Evolutionary conservation across 1,284 basidiomycete species (phyloP).

Genomic region (Macrocystidia cucumis): DNA sequence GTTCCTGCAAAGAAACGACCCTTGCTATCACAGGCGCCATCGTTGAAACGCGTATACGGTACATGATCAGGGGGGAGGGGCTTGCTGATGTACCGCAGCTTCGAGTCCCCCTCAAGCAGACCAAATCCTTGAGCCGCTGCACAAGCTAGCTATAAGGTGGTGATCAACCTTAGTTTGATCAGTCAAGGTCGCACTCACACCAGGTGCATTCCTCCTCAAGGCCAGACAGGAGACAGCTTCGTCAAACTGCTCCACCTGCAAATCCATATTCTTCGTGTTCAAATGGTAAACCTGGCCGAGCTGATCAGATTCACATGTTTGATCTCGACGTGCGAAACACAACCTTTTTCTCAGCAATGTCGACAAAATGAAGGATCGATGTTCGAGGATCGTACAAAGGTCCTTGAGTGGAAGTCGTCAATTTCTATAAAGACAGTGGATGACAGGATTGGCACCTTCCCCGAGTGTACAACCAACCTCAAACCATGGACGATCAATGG

Average conservation of each 20-base stretch:
- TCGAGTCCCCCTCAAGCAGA: slow-evolving; percentile 34
- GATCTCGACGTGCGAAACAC: too few species aligned
- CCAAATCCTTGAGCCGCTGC: slow-evolving; percentile 46
- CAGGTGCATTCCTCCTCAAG: slow-evolving; percentile 34
- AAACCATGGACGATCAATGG: slow-evolving; percentile 37
- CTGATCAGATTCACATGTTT: slow-evolving; percentile 2
- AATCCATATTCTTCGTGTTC: slow-evolving; percentile 28
- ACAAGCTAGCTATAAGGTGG: slow-evolving; percentile 40
- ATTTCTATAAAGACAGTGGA: not conserved
- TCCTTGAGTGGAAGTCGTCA: slow-evolving; percentile 25
- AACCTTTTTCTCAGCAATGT: slow-evolving; percentile 54
- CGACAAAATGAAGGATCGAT: slow-evolving; percentile 55
- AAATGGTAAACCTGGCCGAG: slow-evolving; percentile 44
- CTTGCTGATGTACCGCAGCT: slow-evolving; percentile 36
- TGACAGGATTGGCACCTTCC: slow-evolving; percentile 41
- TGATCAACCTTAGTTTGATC: not conserved
- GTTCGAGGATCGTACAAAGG: slow-evolving; percentile 53
- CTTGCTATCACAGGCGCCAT: slow-evolving; percentile 57
- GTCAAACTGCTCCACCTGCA: slow-evolving; percentile 38
- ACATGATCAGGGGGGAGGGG: slow-evolving; percentile 36
- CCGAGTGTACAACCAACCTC: slow-evolving; percentile 52
- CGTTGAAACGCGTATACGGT: slow-evolving; percentile 54
- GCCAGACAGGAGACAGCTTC: slow-evolving; percentile 48
- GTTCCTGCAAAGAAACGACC: slow-evolving; percentile 64
- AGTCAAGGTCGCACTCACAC: slow-evolving; percentile 26